Evolutionary conservation across 768 basidiomycete species (phyloP), one percentile per base, ranked within the genome.

Genomic region (Termitomyces titanicus): DNA sequence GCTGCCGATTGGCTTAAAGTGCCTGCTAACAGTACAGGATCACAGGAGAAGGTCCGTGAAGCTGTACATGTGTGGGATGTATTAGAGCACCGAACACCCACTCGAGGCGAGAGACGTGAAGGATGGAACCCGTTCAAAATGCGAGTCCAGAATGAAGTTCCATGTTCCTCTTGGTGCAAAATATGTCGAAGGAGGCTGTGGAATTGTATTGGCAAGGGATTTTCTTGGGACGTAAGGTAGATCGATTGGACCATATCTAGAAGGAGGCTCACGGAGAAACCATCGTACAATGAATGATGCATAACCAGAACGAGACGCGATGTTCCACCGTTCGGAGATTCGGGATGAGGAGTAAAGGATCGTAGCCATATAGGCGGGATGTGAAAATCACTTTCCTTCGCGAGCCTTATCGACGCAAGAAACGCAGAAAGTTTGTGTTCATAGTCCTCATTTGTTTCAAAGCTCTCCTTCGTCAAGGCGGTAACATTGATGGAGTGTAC

Each of bases 201-300:
- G 55, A 78, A 79, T 37, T 77, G 75, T 3, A 46, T 51, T 1
- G 61, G 33, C 34, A 60, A 27, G n/a, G 31, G 29, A 1, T 55
- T 35, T 40, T 59, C 27, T 37, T 57, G 38, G 31, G 51, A 15
- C 20, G 63, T 63, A 27, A 45, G 50, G 54, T 79, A 79, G 9
- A 69, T 47, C 15, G 52, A 45, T 40, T 71, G 61, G 2, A 79
- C 65, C 25, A 63, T 51, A 11, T 67, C 55, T 12, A 78, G 56
- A 7, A 80, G 65, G 25, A 61, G 65, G n/a, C 63, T 63, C 17
- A 79, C 58, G 11, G 79, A 76, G 25, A 73, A 44, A 11, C 79
- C 79, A 54, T 80, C 79, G 53, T 80, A 80, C 18, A 79, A 55
- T 3, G 77, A 76, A 58, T 80, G 79, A 58, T 80, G 79, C 66